Evolutionary conservation across 1,139 yeast genomes (phyloP), one percentile per base, ranked within the genome.

Genomic region (Yamadazyma dendronema): DNA sequence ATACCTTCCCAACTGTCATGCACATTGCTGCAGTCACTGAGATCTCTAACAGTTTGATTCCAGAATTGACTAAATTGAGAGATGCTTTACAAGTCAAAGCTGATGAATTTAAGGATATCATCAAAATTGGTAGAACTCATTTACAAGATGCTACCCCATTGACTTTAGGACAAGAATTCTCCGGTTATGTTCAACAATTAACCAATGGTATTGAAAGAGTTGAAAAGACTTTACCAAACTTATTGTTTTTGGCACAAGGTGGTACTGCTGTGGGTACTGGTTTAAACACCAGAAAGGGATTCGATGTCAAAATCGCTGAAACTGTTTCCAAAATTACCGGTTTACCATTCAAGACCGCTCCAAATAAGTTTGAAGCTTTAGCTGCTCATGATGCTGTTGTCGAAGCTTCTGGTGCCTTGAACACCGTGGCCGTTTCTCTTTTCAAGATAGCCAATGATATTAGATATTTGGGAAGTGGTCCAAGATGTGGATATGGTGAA

Each of bases 221-320:
- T 44, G 88, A 88, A 69, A 72, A 70, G 47, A 63, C 84, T 37
- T 77, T 92, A 49, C 88, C 88, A 50, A 79, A 82, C 63, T 76
- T 92, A 61, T 75, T 83, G 57, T 79, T 62, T 59, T 78, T 92
- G 54, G 98, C 98, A 37, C 98, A 92, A 74, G 98, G 98, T 70
- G 98, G 98, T 68, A 92, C 98, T 48, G 98, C 98, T 43, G 98
- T 92, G 40, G 98, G 98, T 54, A 92, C 98, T 40, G 98, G 98
- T 48, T 79, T 92, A 53, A 92, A 92, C 79, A 90, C 98, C 65
- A 83, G 65, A 59, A 78, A 79, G 60, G 97, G 97, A 14, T 92
- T 86, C 62, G 95, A 89, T 56, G 81, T 72, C 50, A 81, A 84
- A 55, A 79, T 92, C 50, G 96, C 96, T 43, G 79, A 73, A 42